Evolutionary conservation across 805 yeast species (phyloP), one percentile per base, ranked within the genome.

Genomic region (Torulaspora indica): DNA sequence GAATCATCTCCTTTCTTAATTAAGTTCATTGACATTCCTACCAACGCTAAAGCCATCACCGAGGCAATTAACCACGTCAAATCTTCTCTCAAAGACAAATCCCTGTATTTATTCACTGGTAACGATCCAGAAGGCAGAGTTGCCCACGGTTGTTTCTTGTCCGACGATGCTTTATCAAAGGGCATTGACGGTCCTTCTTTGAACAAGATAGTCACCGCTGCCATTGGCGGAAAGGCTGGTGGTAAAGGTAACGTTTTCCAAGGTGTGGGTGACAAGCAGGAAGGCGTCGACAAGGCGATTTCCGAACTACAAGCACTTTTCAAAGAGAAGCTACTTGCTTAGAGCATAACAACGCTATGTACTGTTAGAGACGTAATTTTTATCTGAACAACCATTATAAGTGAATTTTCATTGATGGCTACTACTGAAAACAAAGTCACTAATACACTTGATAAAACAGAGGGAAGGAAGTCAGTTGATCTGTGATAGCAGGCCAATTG

Each of bases 191-290:
- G 95, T 42, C 75, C 82, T 46, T 89, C 78, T 23, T 75, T 89
- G 54, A 95, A 95, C 25, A 68, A 74, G 42, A 70, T 76, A 45
- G 98, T 85, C 35, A 72, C 90, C 35, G 68, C 72, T 29, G 72
- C 74, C 57, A 79, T 93, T 56, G 99, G 98, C 53, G 99, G 99
- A 68, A 88, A 85, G 67, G 95, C 96, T 46, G 99, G 99, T 71
- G 99, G 99, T 67, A 93, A 88, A 70, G 98, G 96, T 52, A 86
- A 88, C 54, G 81, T 90, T 43, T 87, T 88, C 56, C 98, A 93
- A 72, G 99, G 99, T 69, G 85, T 88, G 81, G 98, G 98, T 57
- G 87, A 82, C 56, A 84, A 87, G 51, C 75, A 81, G 29, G 74
- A 69, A 27, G 86, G 85, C 51, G 74, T 88, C 42, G 74, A 73